A percentile compares a stretch with the other conserved stretches of the same genome.
phyloP scores from a whole-genome alignment of 1,284 basidiomycete species.

The Marasmius sp. region DNA sequence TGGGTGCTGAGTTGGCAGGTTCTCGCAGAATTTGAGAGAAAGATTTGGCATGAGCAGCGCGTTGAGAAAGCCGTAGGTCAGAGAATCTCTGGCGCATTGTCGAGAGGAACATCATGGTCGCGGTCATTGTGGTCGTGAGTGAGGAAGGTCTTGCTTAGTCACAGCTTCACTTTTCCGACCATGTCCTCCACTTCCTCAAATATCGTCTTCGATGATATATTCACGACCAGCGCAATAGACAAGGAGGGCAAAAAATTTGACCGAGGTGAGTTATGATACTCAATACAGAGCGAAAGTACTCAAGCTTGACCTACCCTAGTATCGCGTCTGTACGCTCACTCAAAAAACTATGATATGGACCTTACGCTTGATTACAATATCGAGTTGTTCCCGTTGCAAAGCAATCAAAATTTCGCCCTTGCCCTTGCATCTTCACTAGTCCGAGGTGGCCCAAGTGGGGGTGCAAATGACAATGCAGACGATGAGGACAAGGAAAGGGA shows the following conservation, averaged over 20 bases:
- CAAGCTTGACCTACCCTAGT: constrained; percentile 45
- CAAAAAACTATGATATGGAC: constrained; percentile 87
- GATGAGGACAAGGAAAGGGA: constrained; percentile 74
- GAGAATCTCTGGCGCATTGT: too few relatives aligned
- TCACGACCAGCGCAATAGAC: constrained; percentile 83
- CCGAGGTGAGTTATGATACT: constrained; percentile 64
- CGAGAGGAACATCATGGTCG: not conserved
- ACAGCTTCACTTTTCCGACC: constrained; percentile 1
- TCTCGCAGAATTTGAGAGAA: constrained; percentile 18
- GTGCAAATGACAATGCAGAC: constrained; percentile 42
- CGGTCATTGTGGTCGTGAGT: not conserved
- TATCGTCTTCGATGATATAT: constrained; percentile 89
- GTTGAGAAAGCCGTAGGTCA: not conserved
- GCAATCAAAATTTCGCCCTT: constrained; percentile 78
- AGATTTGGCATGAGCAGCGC: not conserved
- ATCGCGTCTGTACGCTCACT: constrained; percentile 82
- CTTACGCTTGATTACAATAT: constrained; percentile 90
- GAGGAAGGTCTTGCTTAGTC: not conserved
- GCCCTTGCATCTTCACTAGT: constrained; percentile 84
- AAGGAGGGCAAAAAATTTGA: constrained; percentile 97
- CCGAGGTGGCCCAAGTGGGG: constrained; percentile 52
- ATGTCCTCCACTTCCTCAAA: constrained; percentile 71
- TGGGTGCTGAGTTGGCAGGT: constrained; percentile 39
- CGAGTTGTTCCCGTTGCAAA: constrained; percentile 78
- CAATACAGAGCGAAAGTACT: not conserved